Evolutionary conservation across 345 rosid species (phyloP).

Genomic region (Hibiscus tridactylites): DNA sequence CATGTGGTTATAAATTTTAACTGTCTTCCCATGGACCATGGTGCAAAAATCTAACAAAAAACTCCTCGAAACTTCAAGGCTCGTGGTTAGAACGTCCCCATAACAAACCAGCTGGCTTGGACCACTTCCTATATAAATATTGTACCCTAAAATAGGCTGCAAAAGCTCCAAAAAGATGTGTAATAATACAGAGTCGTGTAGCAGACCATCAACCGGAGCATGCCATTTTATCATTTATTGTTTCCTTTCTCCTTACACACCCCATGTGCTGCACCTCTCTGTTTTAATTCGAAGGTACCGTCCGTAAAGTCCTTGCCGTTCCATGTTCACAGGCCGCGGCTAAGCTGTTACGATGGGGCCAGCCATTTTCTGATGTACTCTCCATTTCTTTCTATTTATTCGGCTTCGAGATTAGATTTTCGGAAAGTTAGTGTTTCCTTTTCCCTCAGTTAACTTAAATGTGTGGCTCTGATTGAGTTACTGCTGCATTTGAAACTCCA

Average conservation of each 20-base stretch:
- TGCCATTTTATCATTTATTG: conserved; percentile 1
- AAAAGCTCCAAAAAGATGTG: not conserved
- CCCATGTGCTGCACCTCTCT: not conserved
- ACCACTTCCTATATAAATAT: not conserved
- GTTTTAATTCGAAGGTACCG: conserved; percentile 1
- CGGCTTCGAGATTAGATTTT: not conserved
- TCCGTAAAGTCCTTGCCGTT: not conserved
- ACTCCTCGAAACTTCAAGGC: conserved; percentile 1
- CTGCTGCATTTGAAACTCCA: not conserved
- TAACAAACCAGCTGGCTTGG: conserved; percentile 5
- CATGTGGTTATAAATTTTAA: not conserved
- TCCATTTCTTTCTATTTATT: not conserved
- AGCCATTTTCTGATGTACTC: not conserved
- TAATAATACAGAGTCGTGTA: not conserved
- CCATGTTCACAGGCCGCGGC: not conserved
- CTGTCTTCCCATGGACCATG: not conserved
- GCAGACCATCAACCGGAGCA: not conserved
- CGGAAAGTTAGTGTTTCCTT: not conserved
- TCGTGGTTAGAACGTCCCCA: conserved; percentile 6
- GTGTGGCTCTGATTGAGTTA: not conserved
- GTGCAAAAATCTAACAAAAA: not conserved
- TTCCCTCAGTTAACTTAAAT: not conserved
- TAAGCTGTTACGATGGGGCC: not conserved
- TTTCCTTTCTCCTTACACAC: not conserved
- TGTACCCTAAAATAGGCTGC: not conserved